Evolutionary conservation across 2,329 filamentous ascomycete species (phyloP), one percentile per base, ranked within the genome.

Genomic region (Graphium sp.): DNA sequence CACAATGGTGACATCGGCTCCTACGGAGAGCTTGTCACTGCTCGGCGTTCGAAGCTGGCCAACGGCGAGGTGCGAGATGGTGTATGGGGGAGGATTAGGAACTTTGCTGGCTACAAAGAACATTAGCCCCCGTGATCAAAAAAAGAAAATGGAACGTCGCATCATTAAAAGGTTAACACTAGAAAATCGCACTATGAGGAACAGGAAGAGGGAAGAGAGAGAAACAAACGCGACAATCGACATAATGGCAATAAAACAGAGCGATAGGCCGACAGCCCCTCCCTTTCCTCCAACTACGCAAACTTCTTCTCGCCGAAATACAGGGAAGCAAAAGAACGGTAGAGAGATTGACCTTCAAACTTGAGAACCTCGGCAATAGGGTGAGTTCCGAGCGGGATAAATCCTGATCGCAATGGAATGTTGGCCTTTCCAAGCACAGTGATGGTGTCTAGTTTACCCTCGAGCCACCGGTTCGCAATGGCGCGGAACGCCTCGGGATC

Each of bases 391-490:
- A 95, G 60, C 24, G 69, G 68, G 34, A 95, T 56, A 28, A 92
- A 52, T 15, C 89, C 87, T 26, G 84, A 80, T 47, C 74, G 83
- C 32, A 95, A 53, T 18, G 64, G 62, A 21, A 95, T 59, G 22
- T 74, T 58, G 16, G 82, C 75, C 42, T 75, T 77, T 24, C 78
- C 87, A 31, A 74, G 62, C 10, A 95, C 57, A 35, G 66, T 70
- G 32, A 98, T 54, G 32, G 66, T 60, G 8, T 72, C 66, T 33
- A 95, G 57, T 30, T 71, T 74, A 22, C 85, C 84, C 30, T 80
- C 73, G 34, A 98, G 56, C 74, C 83, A 95, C 48, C 93, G 79
- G 47, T 89, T 83, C 26, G 81, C 83, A 36, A 95, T 66, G 34
- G 66, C 66, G 34, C 81, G 74, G 39, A 94, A 72, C 5, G 74